These are phyloP conservation scores for Sarcodon aspratus DNA, from an alignment of 768 basidiomycete species.

Conservation along the genomic window DNA sequence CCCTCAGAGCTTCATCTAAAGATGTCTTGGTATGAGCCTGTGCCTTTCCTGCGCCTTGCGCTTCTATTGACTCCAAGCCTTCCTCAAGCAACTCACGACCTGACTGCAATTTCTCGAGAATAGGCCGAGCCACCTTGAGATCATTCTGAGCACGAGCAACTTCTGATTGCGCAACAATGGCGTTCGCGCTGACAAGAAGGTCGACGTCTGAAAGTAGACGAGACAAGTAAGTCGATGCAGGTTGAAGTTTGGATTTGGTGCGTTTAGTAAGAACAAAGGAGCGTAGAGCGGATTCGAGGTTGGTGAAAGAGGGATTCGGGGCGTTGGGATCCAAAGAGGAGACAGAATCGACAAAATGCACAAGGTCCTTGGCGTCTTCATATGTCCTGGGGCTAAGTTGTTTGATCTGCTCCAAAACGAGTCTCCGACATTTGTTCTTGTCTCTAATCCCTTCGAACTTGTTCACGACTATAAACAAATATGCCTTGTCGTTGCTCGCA, in stretches of 20 bases:
- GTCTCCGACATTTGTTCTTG: constrained; percentile 83
- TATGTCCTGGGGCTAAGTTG: constrained; percentile 87
- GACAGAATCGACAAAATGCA: constrained; percentile 96
- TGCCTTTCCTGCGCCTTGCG: constrained; percentile 48
- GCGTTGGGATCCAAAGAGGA: constrained; percentile 36
- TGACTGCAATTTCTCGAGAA: constrained; percentile 79
- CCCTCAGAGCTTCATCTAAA: constrained; percentile 60
- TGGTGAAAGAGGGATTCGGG: constrained; percentile 63
- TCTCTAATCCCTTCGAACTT: constrained; percentile 93
- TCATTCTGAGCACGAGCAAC: constrained; percentile 60
- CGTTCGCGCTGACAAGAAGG: constrained; percentile 76
- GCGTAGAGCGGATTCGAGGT: constrained; percentile 81
- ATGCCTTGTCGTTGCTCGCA: constrained; percentile 94
- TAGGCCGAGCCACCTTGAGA: constrained; percentile 58
- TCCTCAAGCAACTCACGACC: constrained; percentile 70
- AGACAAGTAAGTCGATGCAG: constrained; percentile 82
- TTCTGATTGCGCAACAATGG: constrained; percentile 75
- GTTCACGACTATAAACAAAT: constrained; percentile 97
- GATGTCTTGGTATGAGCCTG: constrained; percentile 41
- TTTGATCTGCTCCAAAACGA: constrained; percentile 90
- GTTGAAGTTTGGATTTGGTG: constrained; percentile 90
- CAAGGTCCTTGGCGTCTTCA: constrained; percentile 84
- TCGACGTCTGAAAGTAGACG: constrained; percentile 88
- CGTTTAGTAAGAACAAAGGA: constrained; percentile 96
- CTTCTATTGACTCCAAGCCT: constrained; percentile 69